These are phyloP conservation scores for Rubroboletus satanas DNA, from an alignment of 768 basidiomycete species.

Conservation along the genomic window DNA sequence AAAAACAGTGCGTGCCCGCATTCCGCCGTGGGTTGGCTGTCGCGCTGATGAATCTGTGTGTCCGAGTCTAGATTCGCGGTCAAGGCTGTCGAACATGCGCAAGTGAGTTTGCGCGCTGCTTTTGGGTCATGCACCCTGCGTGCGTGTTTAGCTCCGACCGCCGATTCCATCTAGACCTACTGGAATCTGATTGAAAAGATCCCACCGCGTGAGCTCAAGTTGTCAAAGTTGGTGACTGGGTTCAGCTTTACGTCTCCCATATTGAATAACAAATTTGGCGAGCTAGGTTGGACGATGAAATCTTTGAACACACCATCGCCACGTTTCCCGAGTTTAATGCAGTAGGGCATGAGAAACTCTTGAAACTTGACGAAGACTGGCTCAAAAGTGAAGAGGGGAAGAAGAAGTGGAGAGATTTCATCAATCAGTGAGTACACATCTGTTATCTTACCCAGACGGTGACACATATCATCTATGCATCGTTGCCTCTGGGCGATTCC, in stretches of 20 bases:
- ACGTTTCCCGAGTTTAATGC: conserved; percentile 78
- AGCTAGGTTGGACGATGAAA: conserved; percentile 82
- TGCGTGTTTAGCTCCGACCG: conserved; percentile 6
- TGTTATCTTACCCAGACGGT: not conserved
- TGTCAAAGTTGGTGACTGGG: conserved; percentile 65
- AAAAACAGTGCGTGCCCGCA: conserved; percentile 75
- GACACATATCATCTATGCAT: not conserved
- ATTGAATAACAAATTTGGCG: conserved; percentile 16
- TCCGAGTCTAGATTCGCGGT: conserved; percentile 43
- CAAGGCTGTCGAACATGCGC: conserved; percentile 93
- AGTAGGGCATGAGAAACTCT: conserved; percentile 44
- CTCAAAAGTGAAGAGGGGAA: conserved; percentile 90
- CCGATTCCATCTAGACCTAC: conserved; percentile 62
- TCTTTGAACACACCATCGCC: conserved; percentile 69
- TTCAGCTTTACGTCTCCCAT: not conserved
- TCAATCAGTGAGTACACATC: conserved; percentile 51
- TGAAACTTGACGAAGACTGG: conserved; percentile 79
- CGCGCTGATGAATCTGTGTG: conserved; percentile 9
- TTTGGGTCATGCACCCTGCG: not conserved
- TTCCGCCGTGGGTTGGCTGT: not conserved
- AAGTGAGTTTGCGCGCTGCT: conserved; percentile 49
- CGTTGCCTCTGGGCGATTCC: not conserved
- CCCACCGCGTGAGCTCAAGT: conserved; percentile 64
- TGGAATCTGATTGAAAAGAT: conserved; percentile 90
- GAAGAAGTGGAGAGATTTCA: conserved; percentile 87